These are phyloP conservation scores for Crotalaria pallida DNA, from an alignment of 306 rosid species.

Conservation along the genomic window DNA sequence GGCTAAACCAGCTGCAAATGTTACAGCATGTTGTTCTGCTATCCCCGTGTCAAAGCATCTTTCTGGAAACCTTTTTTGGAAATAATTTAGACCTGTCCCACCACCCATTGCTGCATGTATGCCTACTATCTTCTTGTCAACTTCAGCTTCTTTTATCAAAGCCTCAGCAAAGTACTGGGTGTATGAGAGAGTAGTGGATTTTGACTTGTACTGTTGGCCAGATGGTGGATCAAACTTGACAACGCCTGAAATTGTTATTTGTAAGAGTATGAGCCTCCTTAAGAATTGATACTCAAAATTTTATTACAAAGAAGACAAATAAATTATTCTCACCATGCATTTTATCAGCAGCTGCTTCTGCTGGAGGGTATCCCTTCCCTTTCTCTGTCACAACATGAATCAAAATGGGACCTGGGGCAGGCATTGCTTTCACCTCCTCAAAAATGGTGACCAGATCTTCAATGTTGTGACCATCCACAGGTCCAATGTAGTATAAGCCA, in stretches of 20 bases:
- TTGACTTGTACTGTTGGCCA: slow-evolving; percentile 56
- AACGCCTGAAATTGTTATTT: slow-evolving; percentile 39
- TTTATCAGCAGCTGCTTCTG: slow-evolving; percentile 69
- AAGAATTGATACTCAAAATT: not conserved
- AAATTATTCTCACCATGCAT: slow-evolving; percentile 57
- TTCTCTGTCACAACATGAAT: slow-evolving; percentile 76
- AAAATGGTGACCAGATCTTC: slow-evolving; percentile 59
- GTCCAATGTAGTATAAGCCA: slow-evolving; percentile 75
- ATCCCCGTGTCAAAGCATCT: slow-evolving; percentile 82
- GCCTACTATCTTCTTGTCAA: slow-evolving; percentile 58
- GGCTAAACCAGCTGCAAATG: slow-evolving; percentile 80
- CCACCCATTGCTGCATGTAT: slow-evolving; percentile 89
- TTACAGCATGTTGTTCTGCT: slow-evolving; percentile 80
- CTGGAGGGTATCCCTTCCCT: slow-evolving; percentile 90
- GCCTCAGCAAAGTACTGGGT: slow-evolving; percentile 72
- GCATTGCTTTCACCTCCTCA: slow-evolving; percentile 52
- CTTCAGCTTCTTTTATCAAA: slow-evolving; percentile 68
- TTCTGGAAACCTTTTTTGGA: slow-evolving; percentile 64
- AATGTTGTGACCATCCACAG: slow-evolving; percentile 69
- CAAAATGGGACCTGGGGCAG: slow-evolving; percentile 66
- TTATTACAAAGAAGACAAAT: not conserved
- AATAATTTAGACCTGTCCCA: slow-evolving; percentile 74
- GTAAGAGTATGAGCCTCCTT: not conserved
- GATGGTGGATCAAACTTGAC: slow-evolving; percentile 64
- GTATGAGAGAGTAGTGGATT: slow-evolving; percentile 49